Conservation (phyloP, 352 stramenopile species). For the Pythium myriotylum region DNA sequence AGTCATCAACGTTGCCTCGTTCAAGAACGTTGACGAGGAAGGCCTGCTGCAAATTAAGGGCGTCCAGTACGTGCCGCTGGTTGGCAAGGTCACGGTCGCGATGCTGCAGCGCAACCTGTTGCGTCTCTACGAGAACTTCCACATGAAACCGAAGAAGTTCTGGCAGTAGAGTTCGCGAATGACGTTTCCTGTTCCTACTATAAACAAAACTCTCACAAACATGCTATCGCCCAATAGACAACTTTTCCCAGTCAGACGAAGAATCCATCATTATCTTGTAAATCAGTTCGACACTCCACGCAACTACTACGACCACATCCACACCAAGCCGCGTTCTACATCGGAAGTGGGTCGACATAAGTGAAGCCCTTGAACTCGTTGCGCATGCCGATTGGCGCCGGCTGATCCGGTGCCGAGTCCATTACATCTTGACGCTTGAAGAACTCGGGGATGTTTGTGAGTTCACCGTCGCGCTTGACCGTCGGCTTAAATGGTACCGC, state of each 20-base stretch:
- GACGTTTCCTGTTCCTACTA: not conserved
- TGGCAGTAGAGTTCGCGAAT: slow-evolving; percentile 54
- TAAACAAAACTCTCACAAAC: slow-evolving; percentile 21
- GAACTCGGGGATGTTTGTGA: slow-evolving; percentile 80
- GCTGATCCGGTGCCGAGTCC: slow-evolving; percentile 58
- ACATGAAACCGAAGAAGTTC: slow-evolving; percentile 88
- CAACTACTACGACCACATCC: not conserved
- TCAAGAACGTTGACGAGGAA: slow-evolving; percentile 96
- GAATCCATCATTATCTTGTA: too few relatives aligned
- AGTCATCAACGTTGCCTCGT: slow-evolving; percentile 96
- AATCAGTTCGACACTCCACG: slow-evolving; percentile 1
- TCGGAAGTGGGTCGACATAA: slow-evolving; percentile 72
- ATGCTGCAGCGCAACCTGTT: slow-evolving; percentile 97
- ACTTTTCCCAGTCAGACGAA: not conserved
- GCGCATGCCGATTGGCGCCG: slow-evolving; percentile 61
- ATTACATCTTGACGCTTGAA: slow-evolving; percentile 81
- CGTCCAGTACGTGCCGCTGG: slow-evolving; percentile 94
- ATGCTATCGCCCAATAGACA: not conserved
- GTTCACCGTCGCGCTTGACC: slow-evolving; percentile 69
- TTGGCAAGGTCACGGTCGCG: slow-evolving; percentile 97
- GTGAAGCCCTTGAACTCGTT: slow-evolving; percentile 81
- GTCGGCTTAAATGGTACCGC: slow-evolving; percentile 64
- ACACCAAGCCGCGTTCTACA: slow-evolving; percentile 24
- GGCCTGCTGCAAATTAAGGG: slow-evolving; percentile 89
- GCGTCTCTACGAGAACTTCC: slow-evolving; percentile 96